Base-by-base conservation (phyloP, 129 eudicot species). In the Solidago caesia region DNA sequence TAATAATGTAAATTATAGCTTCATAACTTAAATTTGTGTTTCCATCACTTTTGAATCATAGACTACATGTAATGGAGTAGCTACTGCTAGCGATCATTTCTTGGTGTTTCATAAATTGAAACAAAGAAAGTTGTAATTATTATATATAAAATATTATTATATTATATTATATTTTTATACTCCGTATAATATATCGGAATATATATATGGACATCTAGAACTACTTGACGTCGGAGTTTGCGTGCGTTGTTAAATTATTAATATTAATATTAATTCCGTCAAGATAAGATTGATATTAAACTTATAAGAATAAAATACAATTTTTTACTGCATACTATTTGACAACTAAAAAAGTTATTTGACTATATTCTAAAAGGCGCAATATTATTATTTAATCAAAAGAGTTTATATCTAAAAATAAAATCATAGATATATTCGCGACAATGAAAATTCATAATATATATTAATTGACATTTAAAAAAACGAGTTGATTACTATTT, bases 221-320 rank as follows among this genome's bases (percentile, higher is more conserved):
- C 74, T 55, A 65, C 63, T 79, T 79, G 78, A 79, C 69, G 51
- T 56, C 46, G 66, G 41, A 66, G 64, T 79, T 79, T 72, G 70
- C 68, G 66, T 72, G 75, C 41, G 44, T 2, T 56, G 64, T 65
- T 79, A 16, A 56, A 12, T 44, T 65, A 64, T 55, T 79, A 33
- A 33, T 39, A 21, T 21, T 21, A 21, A 21, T 21, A 21, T 55
- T 79, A 33, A 33, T 39, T 3, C 39, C 26, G 10, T 68, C 69
- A 29, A 57, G 68, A 76, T 76, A 67, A 76, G 80, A 13, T 27
- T 58, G 16, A 66, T 45, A 42, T 75, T 53, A 64, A 59, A 43
- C 21, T 15, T 10, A n/a, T 48, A 41, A 33, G 6, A 63, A 39
- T 15, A 56, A 43, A 56, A 56, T 41, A 11, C 8, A 71, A 5